Evolutionary conservation across 2,329 filamentous ascomycete species (phyloP), one percentile per base, ranked within the genome.

Genomic region (Pseudocercospora vitis): DNA sequence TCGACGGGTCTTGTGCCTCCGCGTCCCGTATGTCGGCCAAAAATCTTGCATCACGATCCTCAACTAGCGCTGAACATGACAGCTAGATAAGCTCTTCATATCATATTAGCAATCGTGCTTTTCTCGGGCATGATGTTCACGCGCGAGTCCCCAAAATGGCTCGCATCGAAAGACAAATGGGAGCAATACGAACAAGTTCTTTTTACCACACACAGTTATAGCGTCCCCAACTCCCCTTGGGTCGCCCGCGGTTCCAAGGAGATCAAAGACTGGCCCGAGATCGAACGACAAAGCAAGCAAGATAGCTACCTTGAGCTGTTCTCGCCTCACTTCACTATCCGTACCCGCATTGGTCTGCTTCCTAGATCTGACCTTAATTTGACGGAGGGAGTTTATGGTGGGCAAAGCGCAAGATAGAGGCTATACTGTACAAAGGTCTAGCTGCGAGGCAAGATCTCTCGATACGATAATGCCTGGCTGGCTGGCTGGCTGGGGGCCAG

Each of bases 351-450:
- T 58, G 87, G 85, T 57, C 65, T 89, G 35, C 89, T 87, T 68
- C 86, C 79, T 1, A 90, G 71, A 85, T 90, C 63, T 88, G 87
- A 87, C 84, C 80, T 8, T 87, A 91, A 67, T 71, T 90, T 44
- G 88, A 85, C 0, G 87, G 87, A 14, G 89, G 88, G 86, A 89
- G 89, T 63, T 85, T 82, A n/a, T n/a, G n/a, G n/a, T n/a, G n/a
- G n/a, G n/a, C n/a, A n/a, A n/a, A n/a, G n/a, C n/a, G n/a, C n/a
- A n/a, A n/a, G n/a, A n/a, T n/a, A n/a, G n/a, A n/a, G n/a, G n/a
- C n/a, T n/a, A n/a, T n/a, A n/a, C n/a, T n/a, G n/a, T n/a, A n/a
- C n/a, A n/a, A n/a, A n/a, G n/a, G n/a, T n/a, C n/a, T n/a, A n/a
- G n/a, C n/a, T n/a, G n/a, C n/a, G n/a, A n/a, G n/a, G n/a, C n/a